phyloP scores from a whole-genome alignment of 805 yeast genomes.

The Barnettozyma sucrosica region DNA sequence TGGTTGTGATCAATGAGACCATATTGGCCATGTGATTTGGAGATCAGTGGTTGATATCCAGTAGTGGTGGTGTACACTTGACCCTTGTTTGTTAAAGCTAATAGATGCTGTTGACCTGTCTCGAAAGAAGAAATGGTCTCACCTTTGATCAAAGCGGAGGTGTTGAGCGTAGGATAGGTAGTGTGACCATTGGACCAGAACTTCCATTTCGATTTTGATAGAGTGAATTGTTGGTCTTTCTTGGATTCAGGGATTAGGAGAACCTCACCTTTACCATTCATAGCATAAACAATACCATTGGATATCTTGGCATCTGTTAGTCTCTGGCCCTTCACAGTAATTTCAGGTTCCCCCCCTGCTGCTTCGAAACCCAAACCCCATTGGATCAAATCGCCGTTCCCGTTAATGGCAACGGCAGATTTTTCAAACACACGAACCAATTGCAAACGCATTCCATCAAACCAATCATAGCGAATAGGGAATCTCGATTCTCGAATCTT shows the following conservation, averaged over 20 bases:
- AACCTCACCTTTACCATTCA: slow-evolving; percentile 33
- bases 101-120: slow-evolving; percentile 64
- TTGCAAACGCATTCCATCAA: slow-evolving; percentile 53
- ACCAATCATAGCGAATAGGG: slow-evolving; percentile 57
- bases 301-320: slow-evolving; percentile 43
- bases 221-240: slow-evolving; percentile 9
- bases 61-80: slow-evolving; percentile 60
- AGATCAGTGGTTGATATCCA: slow-evolving; percentile 29
- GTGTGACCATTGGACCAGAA: slow-evolving; percentile 5
- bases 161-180: slow-evolving; percentile 4
- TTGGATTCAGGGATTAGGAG: slow-evolving; percentile 29
- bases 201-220: neutral
- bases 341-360: slow-evolving; percentile 26
- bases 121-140: slow-evolving; percentile 47
- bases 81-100: slow-evolving; percentile 55
- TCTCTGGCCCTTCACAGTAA: slow-evolving; percentile 42
- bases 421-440: slow-evolving; percentile 49
- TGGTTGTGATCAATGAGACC: slow-evolving; percentile 75
- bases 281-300: slow-evolving; percentile 46
- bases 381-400: slow-evolving; percentile 66
- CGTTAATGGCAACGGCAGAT: slow-evolving; percentile 48
- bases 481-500: slow-evolving; percentile 33
- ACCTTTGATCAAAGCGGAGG: slow-evolving; percentile 27
- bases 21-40: slow-evolving; percentile 65
- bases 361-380: slow-evolving; percentile 48